Percentiles rank a stretch among this genome's conserved stretches.
Conservation (phyloP, 495 filamentous ascomycete species). For the Aspergillus nanangensis region DNA sequence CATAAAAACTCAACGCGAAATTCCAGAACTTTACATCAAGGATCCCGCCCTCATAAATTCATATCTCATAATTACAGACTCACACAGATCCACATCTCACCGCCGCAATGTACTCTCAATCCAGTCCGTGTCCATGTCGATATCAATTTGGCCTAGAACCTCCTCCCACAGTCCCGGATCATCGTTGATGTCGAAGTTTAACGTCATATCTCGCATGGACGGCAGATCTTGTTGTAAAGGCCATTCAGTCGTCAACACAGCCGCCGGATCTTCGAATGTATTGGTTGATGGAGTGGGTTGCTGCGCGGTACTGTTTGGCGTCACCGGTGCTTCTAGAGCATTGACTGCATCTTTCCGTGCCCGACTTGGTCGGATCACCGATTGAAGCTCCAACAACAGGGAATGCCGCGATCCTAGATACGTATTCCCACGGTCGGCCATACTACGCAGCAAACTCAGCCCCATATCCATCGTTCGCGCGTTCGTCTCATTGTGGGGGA, state of each 20-base stretch:
- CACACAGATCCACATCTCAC: no score
- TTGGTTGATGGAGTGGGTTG: slow-evolving; percentile 4
- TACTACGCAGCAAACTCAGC: slow-evolving; percentile 34
- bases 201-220: slow-evolving; percentile 27
- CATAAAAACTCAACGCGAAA: no score
- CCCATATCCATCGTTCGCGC: slow-evolving; percentile 37
- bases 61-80: no score
- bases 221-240: slow-evolving; percentile 18
- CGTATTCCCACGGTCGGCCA: slow-evolving; percentile 45
- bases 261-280: not conserved
- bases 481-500: slow-evolving; percentile 35
- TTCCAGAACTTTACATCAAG: no score
- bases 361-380: slow-evolving; percentile 21
- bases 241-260: slow-evolving; percentile 14
- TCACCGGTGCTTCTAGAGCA: slow-evolving; percentile 5
- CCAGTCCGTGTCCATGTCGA: slow-evolving; percentile 40
- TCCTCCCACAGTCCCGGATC: slow-evolving; percentile 36
- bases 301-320: slow-evolving; percentile 14
- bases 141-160: slow-evolving; percentile 32
- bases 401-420: slow-evolving; percentile 39
- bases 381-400: slow-evolving; percentile 31
- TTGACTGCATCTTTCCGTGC: not conserved
- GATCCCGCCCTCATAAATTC: no score
- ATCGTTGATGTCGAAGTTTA: slow-evolving; percentile 34
- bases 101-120: slow-evolving; percentile 32